A percentile compares a stretch with the other conserved stretches of the same genome.
phyloP scores from a whole-genome alignment of 2,329 filamentous ascomycete species.

The Pleoardoris graminearum region DNA sequence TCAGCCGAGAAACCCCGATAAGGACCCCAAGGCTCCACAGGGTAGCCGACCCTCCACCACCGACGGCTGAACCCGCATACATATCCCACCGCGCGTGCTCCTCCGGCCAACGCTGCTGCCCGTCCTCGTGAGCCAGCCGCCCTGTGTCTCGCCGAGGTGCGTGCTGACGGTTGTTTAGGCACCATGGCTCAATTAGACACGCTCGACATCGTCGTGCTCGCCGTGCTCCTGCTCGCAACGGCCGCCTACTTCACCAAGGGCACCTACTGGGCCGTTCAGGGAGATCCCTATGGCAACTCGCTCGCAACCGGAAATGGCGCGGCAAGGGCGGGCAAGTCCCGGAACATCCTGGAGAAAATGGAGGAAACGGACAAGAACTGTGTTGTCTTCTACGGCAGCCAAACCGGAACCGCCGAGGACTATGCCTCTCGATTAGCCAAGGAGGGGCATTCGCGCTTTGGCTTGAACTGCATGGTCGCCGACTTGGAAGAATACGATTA shows the following conservation, averaged over 20 bases:
- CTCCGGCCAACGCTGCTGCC: slow-evolving; percentile 27
- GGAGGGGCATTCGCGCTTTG: slow-evolving; percentile 94
- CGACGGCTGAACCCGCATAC: slow-evolving; percentile 17
- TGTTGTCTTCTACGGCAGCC: slow-evolving; percentile 96
- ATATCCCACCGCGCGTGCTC: slow-evolving; percentile 34
- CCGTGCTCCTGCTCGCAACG: slow-evolving; percentile 80
- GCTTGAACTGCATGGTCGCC: slow-evolving; percentile 96
- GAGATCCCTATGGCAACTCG: slow-evolving; percentile 83
- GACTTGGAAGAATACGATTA: slow-evolving; percentile 98
- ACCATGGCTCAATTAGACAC: slow-evolving; percentile 95
- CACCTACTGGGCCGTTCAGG: slow-evolving; percentile 84
- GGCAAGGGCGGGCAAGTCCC: slow-evolving; percentile 78
- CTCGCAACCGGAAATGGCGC: slow-evolving; percentile 67
- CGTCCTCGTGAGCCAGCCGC: slow-evolving; percentile 19
- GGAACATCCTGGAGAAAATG: slow-evolving; percentile 95
- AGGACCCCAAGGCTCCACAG: slow-evolving; percentile 10
- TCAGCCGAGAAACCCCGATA: slow-evolving; percentile 15
- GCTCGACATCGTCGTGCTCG: slow-evolving; percentile 90
- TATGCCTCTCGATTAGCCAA: slow-evolving; percentile 96
- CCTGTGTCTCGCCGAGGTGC: slow-evolving; percentile 17
- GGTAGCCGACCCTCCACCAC: slow-evolving; percentile 22
- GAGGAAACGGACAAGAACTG: slow-evolving; percentile 96
- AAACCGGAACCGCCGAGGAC: slow-evolving; percentile 97
- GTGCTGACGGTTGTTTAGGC: slow-evolving; percentile 21
- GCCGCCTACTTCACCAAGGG: slow-evolving; percentile 98